Conservation (phyloP, 805 yeast species). For the Lipomyces oligophaga region DNA sequence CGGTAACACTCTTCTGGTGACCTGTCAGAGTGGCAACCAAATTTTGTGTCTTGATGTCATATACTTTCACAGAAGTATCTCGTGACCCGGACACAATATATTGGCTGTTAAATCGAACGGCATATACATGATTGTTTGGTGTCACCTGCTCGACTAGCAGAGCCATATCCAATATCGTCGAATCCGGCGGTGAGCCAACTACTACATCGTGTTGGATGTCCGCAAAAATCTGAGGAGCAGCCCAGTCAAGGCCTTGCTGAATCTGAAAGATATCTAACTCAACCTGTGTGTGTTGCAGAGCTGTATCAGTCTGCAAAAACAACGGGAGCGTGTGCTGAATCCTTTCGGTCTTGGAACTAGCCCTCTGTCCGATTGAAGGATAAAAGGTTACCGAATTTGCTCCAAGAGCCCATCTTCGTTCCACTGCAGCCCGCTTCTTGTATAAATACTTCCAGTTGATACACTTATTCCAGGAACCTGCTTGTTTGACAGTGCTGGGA, state of each 20-base stretch:
- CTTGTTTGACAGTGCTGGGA: no score
- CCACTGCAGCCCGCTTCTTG: conserved; percentile 4
- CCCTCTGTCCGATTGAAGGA: no score
- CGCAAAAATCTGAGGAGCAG: no score
- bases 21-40: conserved; percentile 87
- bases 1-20: conserved; percentile 77
- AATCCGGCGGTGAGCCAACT: no score
- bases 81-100: conserved; percentile 84
- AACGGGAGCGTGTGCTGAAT: no score
- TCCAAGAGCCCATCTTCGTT: conserved; percentile 6
- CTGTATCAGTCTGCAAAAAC: no score
- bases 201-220: no score
- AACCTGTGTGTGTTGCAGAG: no score
- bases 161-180: background rate
- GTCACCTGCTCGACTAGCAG: background rate
- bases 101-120: conserved; percentile 72
- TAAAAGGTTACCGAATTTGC: conserved; percentile 1
- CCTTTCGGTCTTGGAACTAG: no score
- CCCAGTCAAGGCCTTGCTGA: no score
- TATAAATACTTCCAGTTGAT: conserved; percentile 16
- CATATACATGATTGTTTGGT: conserved; percentile 3
- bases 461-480: no score
- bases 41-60: conserved; percentile 81
- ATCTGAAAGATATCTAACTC: no score
- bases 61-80: conserved; percentile 83